Base-by-base conservation (phyloP, 108 stramenopile genomes). In the Skeletonema grethae region DNA sequence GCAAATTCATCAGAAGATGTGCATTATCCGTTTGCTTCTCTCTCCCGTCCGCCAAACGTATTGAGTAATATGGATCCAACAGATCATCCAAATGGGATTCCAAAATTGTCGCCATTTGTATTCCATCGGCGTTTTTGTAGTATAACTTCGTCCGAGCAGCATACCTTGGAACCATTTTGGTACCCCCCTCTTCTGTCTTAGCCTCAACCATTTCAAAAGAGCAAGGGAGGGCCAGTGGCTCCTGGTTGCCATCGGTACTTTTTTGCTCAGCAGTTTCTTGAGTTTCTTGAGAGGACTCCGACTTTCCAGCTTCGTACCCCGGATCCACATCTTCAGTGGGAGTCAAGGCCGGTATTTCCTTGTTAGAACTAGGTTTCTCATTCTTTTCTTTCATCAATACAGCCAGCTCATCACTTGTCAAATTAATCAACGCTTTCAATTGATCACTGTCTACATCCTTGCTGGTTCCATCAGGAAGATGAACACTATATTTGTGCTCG, bases 1-100 rank as follows among this genome's bases (percentile, higher is more conserved):
- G 41, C 50, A 20, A 24, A 53, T 22, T 67, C n/a, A 79, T 18
- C 16, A 46, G 41, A 24, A 80, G 57, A 46, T 80, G 80, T 0
- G 80, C 73, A 69, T 80, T 80, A 58, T 80, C 80, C 13, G 84
- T 85, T 77, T 85, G 84, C 63, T 85, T 85, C 65, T 85, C 84
- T 38, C 63, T 72, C 65, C 84, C 84, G 45, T 77, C 76, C 22
- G 69, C 64, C 30, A 85, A 41, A 12, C 62, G 60, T 3, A 85
- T 65, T 3, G 77, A 63, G 30, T 85, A 85, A 59, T 82, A 85
- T 31, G 84, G 81, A 22, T 74, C 81, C 45, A 85, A 24, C 64
- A 79, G 41, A 78, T 85, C 84, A 61, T 85, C 84, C 7, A 82
- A 53, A 55, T 85, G 81, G 25, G 68, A 35, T 9, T 64, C 59